These are phyloP conservation scores for Boletus subcaerulescens DNA, from an alignment of 768 basidiomycete genomes.

Conservation along the genomic window DNA sequence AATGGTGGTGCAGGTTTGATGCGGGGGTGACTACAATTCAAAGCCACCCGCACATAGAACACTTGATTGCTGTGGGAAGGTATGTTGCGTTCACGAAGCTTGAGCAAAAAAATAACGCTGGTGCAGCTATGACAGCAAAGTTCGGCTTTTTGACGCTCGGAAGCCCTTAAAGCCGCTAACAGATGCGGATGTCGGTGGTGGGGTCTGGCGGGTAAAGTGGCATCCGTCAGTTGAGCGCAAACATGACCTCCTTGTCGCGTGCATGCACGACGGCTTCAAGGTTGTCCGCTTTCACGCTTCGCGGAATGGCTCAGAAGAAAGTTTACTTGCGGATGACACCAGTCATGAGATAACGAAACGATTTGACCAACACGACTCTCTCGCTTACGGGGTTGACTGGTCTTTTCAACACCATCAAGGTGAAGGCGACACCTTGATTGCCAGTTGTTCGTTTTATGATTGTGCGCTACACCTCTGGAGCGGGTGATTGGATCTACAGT, in stretches of 20 bases:
- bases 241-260: constrained; percentile 83
- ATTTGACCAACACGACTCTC: constrained; percentile 73
- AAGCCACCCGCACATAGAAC: constrained; percentile 72
- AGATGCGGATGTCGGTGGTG: constrained; percentile 75
- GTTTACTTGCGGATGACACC: constrained; percentile 9
- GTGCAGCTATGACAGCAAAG: constrained; percentile 75
- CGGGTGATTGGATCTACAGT: constrained; percentile 39
- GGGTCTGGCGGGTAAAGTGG: constrained; percentile 96
- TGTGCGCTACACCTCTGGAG: constrained; percentile 79
- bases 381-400: constrained; percentile 96
- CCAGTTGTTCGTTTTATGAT: constrained; percentile 96
- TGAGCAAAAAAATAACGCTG: not conserved
- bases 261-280: constrained; percentile 98
- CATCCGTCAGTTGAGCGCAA: constrained; percentile 71
- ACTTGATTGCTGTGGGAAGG: constrained; percentile 91
- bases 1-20: constrained; percentile 61
- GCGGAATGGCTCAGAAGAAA: not conserved
- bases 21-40: constrained; percentile 93
- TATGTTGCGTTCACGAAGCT: constrained; percentile 29
- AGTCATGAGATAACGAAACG: constrained; percentile 45
- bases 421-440: constrained; percentile 53
- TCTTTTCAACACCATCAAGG: constrained; percentile 40
- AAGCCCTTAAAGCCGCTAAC: constrained; percentile 56
- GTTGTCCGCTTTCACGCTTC: constrained; percentile 41
- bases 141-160: constrained; percentile 82